Base-by-base conservation (phyloP, 352 stramenopile genomes). In the Phytophthora palmivora region DNA sequence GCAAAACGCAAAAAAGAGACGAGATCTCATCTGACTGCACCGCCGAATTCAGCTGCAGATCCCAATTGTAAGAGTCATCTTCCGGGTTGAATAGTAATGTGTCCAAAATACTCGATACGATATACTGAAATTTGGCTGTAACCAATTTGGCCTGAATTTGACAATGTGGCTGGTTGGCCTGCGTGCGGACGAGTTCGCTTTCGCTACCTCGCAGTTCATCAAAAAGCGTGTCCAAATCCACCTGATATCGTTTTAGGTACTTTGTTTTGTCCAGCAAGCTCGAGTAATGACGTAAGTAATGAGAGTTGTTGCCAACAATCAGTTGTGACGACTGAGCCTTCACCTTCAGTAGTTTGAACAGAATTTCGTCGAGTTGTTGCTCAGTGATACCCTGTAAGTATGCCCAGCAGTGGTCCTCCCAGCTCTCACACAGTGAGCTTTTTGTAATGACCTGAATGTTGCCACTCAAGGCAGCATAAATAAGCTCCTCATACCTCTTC, bases 341-440 rank as follows among this genome's bases (percentile, higher is more conserved):
- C 21, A 92, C 71, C 59, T 90, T 79, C 2, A 92, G 63, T 24
- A 94, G 58, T 33, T 88, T 87, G 51, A 79, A 73, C 19, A 94
- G 46, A 3, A 79, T 72, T 30, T 91, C 82, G 42, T 96, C 87
- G n/a, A 89, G 58, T 56, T 92, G 70, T 15, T 86, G 74, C 32
- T 92, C 84, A 2, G 72, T 86, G 32, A 91, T 87, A 4, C 74
- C 84, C 18, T 87, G 72, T 6, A 94, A 54, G 53, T 88, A 89
- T 16, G 84, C 85, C 87, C 87, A 96, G 54, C 85, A 91, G 51
- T 96, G 87, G 44, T 96, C 84, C 50, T 96, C 87, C 87, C 87
- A 96, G 28, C 39, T 91, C 44, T 88, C 82, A 24, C 84, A 94
- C n/a, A 92, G 43, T 39, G 76, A 66, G 15, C 82, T 93, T 41